A percentile compares a stretch with the other conserved stretches of the same genome.
phyloP scores from a whole-genome alignment of 768 basidiomycete species.

The Russula earlei region DNA sequence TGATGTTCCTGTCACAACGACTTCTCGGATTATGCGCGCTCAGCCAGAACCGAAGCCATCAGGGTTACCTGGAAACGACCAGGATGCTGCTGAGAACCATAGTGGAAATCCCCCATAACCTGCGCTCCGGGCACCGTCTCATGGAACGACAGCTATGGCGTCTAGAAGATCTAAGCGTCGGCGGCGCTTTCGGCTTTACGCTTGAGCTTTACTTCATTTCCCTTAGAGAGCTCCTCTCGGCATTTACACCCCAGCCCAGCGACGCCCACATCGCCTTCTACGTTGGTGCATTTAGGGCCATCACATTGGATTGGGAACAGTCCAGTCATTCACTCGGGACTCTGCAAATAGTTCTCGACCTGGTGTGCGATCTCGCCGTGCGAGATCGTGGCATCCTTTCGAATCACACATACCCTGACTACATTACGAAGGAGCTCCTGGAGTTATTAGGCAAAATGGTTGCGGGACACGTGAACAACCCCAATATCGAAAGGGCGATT shows the following conservation, averaged over 20 bases:
- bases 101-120: not conserved
- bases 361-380: not conserved
- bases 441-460: not conserved
- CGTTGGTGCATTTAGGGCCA: not conserved
- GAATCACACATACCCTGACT: not conserved
- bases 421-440: not conserved
- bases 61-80: not conserved
- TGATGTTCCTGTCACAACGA: not conserved
- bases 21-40: not conserved
- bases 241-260: no score
- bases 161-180: no score
- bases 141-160: conserved; percentile 2
- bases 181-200: no score
- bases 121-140: not conserved
- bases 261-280: not conserved
- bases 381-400: not conserved
- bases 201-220: no score
- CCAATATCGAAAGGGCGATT: no score
- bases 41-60: not conserved
- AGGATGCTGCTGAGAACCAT: not conserved
- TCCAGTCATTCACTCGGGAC: not conserved
- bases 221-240: not conserved
- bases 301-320: conserved; percentile 2
- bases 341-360: not conserved
- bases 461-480: not conserved